A percentile compares a stretch with the other conserved stretches of the same genome.
Evolutionary conservation across 768 basidiomycete genomes (phyloP).

Genomic region (Kwoniella dejecticola): DNA sequence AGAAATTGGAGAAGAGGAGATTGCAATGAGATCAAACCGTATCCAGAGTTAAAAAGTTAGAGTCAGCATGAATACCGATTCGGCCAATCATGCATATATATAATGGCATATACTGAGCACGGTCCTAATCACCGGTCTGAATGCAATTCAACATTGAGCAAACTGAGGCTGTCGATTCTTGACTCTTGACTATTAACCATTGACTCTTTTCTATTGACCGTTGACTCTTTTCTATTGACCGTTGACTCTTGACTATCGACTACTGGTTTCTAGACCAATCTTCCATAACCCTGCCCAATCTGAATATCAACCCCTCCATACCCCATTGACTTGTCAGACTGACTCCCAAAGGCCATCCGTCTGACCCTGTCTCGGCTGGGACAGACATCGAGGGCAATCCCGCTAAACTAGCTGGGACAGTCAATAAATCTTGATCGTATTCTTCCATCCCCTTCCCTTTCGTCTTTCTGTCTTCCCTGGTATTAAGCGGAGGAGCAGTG

Average conservation of each 20-base stretch:
- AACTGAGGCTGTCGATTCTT: too few relatives aligned
- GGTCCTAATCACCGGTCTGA: too few relatives aligned
- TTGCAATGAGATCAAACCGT: not conserved
- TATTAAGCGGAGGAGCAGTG: conserved; percentile 69
- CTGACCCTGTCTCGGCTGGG: conserved; percentile 61
- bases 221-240: too few relatives aligned
- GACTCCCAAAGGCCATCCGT: conserved; percentile 80
- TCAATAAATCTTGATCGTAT: conserved; percentile 89
- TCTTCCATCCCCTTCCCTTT: conserved; percentile 58
- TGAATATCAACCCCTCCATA: conserved; percentile 48
- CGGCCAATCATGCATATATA: conserved; percentile 1
- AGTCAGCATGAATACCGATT: too few relatives aligned
- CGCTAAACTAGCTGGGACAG: conserved; percentile 86
- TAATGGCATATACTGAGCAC: too few relatives aligned
- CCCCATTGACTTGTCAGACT: conserved; percentile 90
- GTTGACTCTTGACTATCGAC: too few relatives aligned
- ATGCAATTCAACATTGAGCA: too few relatives aligned
- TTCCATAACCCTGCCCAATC: conserved; percentile 33
- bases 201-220: too few relatives aligned
- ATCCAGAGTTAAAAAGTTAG: too few relatives aligned
- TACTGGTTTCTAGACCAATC: conserved; percentile 11
- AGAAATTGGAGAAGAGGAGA: conserved; percentile 21
- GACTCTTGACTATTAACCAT: too few relatives aligned
- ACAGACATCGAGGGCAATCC: conserved; percentile 81
- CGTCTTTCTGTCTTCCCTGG: conserved; percentile 57